Evolutionary conservation across 352 stramenopile species (phyloP).

Genomic region (Phytophthora tentaculata): DNA sequence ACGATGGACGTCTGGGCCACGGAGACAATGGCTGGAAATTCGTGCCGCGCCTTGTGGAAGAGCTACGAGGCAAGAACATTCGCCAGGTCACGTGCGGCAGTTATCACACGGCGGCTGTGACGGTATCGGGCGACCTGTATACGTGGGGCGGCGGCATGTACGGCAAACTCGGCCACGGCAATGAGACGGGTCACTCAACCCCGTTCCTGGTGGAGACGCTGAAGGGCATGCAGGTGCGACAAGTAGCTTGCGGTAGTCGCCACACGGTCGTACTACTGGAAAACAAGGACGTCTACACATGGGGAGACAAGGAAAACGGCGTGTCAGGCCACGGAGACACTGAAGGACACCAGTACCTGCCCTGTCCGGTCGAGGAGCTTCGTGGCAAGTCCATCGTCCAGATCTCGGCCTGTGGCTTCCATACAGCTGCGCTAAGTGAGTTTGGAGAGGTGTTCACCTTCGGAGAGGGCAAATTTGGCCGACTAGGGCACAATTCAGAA

Average conservation of each 20-base stretch:
- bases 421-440: conserved; percentile 84
- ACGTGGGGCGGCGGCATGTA: conserved; percentile 97
- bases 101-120: conserved; percentile 96
- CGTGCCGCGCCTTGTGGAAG: conserved; percentile 93
- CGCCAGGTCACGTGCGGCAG: conserved; percentile 95
- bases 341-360: conserved; percentile 95
- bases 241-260: conserved; percentile 94
- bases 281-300: conserved; percentile 92
- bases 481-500: conserved; percentile 86
- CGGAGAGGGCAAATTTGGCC: conserved; percentile 92
- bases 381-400: conserved; percentile 88
- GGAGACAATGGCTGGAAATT: conserved; percentile 98
- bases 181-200: conserved; percentile 94
- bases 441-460: conserved; percentile 94
- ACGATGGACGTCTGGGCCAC: conserved; percentile 91
- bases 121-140: conserved; percentile 93
- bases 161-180: conserved; percentile 93
- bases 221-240: conserved; percentile 88
- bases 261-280: conserved; percentile 94
- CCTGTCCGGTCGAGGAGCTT: conserved; percentile 90
- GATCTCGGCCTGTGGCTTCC: conserved; percentile 89
- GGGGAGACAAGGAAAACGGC: conserved; percentile 97
- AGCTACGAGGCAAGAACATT: conserved; percentile 90
- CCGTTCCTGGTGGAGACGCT: conserved; percentile 94
- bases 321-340: conserved; percentile 95